phyloP scores from a whole-genome alignment of 2,329 filamentous ascomycete species.

The Pseudogymnoascus sp. region DNA sequence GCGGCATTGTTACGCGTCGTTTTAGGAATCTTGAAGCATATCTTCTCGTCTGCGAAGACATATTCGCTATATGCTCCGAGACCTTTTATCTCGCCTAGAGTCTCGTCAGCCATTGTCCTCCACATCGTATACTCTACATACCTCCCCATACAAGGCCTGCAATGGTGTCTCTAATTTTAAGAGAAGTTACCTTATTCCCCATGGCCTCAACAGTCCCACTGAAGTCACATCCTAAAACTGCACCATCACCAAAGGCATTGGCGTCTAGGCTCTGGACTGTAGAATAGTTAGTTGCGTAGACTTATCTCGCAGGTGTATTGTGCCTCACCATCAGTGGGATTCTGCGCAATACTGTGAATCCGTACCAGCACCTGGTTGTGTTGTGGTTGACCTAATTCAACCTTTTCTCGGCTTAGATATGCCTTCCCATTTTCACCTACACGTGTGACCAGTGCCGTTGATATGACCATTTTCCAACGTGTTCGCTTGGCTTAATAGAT shows the following conservation, averaged over 20 bases:
- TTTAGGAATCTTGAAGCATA: constrained; percentile 34
- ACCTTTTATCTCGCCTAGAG: constrained; percentile 25
- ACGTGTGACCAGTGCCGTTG: too few relatives aligned
- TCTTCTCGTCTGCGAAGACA: constrained; percentile 33
- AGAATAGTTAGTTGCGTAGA: background rate
- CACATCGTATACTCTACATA: constrained; percentile 10
- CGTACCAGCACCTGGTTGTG: too few relatives aligned
- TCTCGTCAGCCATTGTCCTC: constrained; percentile 6
- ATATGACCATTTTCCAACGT: too few relatives aligned
- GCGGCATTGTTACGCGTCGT: constrained; percentile 28
- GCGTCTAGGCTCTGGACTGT: constrained; percentile 31
- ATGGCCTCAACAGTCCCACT: constrained; percentile 30
- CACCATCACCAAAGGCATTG: constrained; percentile 33
- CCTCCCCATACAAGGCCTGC: constrained; percentile 30
- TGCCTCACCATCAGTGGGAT: too few relatives aligned
- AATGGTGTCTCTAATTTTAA: constrained; percentile 24
- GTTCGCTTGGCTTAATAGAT: too few relatives aligned
- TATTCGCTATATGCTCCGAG: constrained; percentile 36
- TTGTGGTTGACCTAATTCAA: too few relatives aligned
- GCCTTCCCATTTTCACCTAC: too few relatives aligned
- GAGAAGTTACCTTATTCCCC: constrained; percentile 26
- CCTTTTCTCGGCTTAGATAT: too few relatives aligned
- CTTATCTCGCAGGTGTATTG: too few relatives aligned
- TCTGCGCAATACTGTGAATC: too few relatives aligned
- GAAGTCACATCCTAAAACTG: constrained; percentile 34